Percentiles rank a stretch among this genome's conserved stretches.
These are phyloP conservation scores for Jacaranda copaia DNA, from an alignment of 257 asterid genomes.

Conservation along the genomic window DNA sequence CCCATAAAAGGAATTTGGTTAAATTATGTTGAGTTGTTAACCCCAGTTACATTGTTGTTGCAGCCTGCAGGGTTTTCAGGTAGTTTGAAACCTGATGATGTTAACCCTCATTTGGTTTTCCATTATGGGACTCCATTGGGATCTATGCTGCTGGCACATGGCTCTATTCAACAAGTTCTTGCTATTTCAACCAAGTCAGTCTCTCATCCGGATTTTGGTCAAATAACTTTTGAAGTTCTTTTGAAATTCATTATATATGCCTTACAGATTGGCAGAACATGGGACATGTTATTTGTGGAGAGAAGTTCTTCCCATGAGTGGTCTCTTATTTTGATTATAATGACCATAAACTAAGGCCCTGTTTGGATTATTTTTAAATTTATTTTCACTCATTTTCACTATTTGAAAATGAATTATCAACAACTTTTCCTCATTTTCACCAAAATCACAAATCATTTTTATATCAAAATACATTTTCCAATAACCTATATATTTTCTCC, in stretches of 20 bases:
- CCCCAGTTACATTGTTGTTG: constrained; percentile 32
- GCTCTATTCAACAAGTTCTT: constrained; percentile 71
- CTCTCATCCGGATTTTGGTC: constrained; percentile 16
- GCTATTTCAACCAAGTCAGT: constrained; percentile 83
- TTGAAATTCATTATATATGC: neutral
- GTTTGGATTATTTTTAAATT: too few relatives aligned
- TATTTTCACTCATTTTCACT: too few relatives aligned
- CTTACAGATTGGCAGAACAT: too few relatives aligned
- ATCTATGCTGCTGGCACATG: constrained; percentile 58
- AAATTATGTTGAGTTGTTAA: neutral
- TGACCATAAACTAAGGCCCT: neutral
- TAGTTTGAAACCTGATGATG: constrained; percentile 69
- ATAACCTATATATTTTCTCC: too few relatives aligned
- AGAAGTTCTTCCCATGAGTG: neutral
- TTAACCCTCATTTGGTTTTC: constrained; percentile 70
- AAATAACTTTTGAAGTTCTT: neutral
- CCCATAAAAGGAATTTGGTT: neutral
- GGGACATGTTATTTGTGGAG: neutral
- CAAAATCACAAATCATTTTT: too few relatives aligned
- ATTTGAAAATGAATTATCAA: too few relatives aligned
- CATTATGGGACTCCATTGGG: constrained; percentile 92
- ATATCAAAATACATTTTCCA: too few relatives aligned
- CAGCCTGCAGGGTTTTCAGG: constrained; percentile 77
- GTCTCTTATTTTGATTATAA: neutral
- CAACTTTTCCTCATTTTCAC: too few relatives aligned